Conservation (phyloP, 2,329 filamentous ascomycete species). For the Talaromyces sp. region DNA sequence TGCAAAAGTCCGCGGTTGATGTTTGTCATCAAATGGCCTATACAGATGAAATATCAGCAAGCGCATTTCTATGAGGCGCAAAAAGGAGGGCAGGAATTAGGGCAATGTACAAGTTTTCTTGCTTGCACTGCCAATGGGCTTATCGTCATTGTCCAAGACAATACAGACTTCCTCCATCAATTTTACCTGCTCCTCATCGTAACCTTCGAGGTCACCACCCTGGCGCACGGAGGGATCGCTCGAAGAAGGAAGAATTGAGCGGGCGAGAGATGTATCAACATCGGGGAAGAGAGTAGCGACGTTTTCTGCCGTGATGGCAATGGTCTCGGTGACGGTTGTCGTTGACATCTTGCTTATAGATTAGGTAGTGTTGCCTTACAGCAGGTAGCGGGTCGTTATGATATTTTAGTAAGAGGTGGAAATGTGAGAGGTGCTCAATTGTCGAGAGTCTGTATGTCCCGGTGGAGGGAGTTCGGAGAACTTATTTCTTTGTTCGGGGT, state of each 20-base stretch:
- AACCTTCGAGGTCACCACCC: slow-evolving; percentile 72
- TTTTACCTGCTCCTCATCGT: slow-evolving; percentile 96
- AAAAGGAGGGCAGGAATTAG: neutral
- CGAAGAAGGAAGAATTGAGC: slow-evolving; percentile 45
- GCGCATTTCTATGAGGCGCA: neutral
- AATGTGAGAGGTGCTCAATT: neutral
- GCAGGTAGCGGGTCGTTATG: neutral
- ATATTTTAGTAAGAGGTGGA: neutral
- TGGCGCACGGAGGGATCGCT: slow-evolving; percentile 45
- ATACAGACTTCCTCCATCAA: slow-evolving; percentile 99
- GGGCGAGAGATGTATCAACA: slow-evolving; percentile 60
- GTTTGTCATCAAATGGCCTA: slow-evolving; percentile 98
- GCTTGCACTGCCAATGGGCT: slow-evolving; percentile 90
- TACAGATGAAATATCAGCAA: neutral
- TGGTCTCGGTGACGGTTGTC: slow-evolving; percentile 50
- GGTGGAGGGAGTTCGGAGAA: neutral
- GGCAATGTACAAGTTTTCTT: slow-evolving; percentile 84
- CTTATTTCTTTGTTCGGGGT: neutral
- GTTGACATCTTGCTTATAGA: slow-evolving; percentile 40
- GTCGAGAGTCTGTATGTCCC: neutral
- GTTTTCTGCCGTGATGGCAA: slow-evolving; percentile 76
- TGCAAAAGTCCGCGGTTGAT: slow-evolving; percentile 94
- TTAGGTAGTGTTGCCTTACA: neutral
- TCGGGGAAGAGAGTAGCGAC: slow-evolving; percentile 88
- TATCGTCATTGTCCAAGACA: slow-evolving; percentile 86